A percentile compares a stretch with the other conserved stretches of the same genome.
Conservation (phyloP, 1,139 yeast species). For the Diutina scorzettiae region DNA sequence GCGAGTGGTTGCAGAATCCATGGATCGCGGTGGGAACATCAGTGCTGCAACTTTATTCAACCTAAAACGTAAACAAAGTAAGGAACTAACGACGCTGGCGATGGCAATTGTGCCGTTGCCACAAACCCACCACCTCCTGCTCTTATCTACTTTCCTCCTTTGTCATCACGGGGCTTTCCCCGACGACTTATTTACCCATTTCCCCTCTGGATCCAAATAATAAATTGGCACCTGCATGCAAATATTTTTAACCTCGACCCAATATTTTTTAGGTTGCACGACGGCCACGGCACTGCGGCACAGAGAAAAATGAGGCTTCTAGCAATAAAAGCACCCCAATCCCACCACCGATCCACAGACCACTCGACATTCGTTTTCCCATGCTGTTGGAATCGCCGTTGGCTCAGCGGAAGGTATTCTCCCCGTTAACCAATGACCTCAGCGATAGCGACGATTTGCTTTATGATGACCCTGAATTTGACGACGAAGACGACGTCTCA, state of each 20-base stretch:
- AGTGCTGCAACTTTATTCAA: too few species aligned
- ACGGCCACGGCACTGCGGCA: neutral
- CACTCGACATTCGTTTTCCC: neutral
- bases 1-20: too few species aligned
- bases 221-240: constrained; percentile 3
- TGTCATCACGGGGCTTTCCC: too few species aligned
- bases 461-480: constrained; percentile 2
- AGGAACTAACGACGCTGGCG: too few species aligned
- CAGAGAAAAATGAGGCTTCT: neutral
- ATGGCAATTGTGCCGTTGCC: too few species aligned
- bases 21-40: too few species aligned
- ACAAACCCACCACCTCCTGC: too few species aligned
- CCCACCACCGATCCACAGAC: too few species aligned
- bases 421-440: neutral
- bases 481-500: neutral
- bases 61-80: too few species aligned
- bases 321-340: neutral
- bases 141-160: too few species aligned
- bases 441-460: constrained; percentile 1
- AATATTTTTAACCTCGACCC: neutral
- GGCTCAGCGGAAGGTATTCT: neutral
- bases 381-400: constrained; percentile 4
- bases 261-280: neutral
- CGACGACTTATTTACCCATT: constrained; percentile 5
- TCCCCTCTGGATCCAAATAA: neutral